Conservation (phyloP, 768 basidiomycete genomes). For the Lactarius hatsudake region DNA sequence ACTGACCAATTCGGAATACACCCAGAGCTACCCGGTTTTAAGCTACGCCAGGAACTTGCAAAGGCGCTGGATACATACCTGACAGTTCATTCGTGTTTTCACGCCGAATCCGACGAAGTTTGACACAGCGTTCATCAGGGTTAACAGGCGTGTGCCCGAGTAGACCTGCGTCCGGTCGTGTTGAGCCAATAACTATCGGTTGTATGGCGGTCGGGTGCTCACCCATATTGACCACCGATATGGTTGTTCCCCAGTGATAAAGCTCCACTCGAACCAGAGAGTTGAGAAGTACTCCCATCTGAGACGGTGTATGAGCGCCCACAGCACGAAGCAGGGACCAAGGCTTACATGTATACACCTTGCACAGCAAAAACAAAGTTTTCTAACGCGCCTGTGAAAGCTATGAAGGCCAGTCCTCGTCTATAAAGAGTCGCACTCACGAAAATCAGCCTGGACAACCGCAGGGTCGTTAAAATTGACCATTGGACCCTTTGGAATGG, state of each 20-base stretch:
- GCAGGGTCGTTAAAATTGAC: not conserved
- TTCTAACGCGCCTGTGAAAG: not conserved
- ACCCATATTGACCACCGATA: conserved; percentile 26
- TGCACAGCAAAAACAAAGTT: conserved; percentile 2
- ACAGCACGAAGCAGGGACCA: not conserved
- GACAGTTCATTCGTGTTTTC: not conserved
- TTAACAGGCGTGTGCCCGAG: not conserved
- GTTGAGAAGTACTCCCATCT: conserved; percentile 24
- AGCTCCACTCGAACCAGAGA: conserved; percentile 23
- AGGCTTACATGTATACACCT: conserved; percentile 13
- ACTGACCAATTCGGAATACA: conserved; percentile 16
- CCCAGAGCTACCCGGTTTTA: conserved; percentile 15
- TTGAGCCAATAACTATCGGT: not conserved
- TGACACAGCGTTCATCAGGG: conserved; percentile 8
- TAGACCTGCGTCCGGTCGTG: conserved; percentile 11
- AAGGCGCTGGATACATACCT: conserved; percentile 4
- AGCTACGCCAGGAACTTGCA: not conserved
- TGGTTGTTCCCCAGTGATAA: conserved; percentile 8
- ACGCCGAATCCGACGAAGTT: not conserved
- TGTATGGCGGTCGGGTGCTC: not conserved
- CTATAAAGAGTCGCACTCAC: conserved; percentile 1
- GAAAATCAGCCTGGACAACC: not conserved
- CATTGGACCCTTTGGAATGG: not conserved
- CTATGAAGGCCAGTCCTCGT: not conserved
- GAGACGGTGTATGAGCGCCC: not conserved